Conservation (phyloP, 768 basidiomycete species). For the Termitomyces sp. region DNA sequence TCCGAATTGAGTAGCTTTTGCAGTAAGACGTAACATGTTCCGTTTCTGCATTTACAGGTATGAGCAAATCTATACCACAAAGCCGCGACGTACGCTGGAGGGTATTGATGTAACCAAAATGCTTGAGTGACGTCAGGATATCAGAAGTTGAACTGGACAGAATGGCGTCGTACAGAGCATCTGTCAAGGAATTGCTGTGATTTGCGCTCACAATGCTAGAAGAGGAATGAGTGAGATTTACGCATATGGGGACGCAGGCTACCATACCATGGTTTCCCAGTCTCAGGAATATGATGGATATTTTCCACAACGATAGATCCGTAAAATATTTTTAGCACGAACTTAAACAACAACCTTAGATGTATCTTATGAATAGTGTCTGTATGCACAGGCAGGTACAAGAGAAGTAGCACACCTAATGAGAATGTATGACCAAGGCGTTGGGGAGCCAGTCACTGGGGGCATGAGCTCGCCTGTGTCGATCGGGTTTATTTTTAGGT, state of each 20-base stretch:
- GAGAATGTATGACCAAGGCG: constrained; percentile 60
- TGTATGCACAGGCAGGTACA: not conserved
- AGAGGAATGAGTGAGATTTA: constrained; percentile 2
- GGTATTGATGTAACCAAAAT: constrained; percentile 74
- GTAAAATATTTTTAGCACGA: constrained; percentile 90
- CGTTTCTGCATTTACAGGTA: constrained; percentile 44
- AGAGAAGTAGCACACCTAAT: constrained; percentile 42
- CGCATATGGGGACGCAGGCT: not conserved
- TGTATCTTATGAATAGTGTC: not conserved
- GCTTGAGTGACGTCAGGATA: constrained; percentile 26
- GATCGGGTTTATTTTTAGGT: not conserved
- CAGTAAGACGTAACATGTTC: constrained; percentile 77
- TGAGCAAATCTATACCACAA: not conserved
- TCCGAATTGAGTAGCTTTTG: constrained; percentile 85
- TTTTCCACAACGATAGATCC: constrained; percentile 85
- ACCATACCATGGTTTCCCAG: constrained; percentile 67
- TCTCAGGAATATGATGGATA: constrained; percentile 59
- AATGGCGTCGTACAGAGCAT: constrained; percentile 55
- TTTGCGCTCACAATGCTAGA: constrained; percentile 78
- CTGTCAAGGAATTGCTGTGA: constrained; percentile 82
- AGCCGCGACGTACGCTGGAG: constrained; percentile 38
- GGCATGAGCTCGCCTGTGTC: constrained; percentile 2
- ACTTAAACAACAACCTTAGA: constrained; percentile 60
- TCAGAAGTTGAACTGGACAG: not conserved
- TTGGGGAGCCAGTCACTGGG: constrained; percentile 26